Evolutionary conservation across 225 moss, liverwort and hornwort genomes (phyloP).

Genomic region (Marchantia polymorpha): DNA sequence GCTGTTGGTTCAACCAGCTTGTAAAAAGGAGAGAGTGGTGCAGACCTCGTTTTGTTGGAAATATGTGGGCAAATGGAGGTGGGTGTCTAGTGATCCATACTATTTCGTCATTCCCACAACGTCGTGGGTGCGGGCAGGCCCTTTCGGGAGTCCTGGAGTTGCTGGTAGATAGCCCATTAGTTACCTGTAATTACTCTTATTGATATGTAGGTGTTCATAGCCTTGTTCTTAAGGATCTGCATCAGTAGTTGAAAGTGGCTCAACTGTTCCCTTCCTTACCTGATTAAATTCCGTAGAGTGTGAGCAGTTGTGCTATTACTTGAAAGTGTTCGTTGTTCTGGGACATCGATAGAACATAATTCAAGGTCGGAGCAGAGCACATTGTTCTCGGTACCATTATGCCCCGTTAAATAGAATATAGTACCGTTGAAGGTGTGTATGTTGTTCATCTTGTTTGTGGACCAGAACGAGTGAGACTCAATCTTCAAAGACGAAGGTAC

Average conservation of each 20-base stretch:
- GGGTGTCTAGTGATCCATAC: constrained; percentile 14
- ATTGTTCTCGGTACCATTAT: not conserved
- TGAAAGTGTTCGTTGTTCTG: not conserved
- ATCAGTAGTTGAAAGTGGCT: constrained; percentile 18
- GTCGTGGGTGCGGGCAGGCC: constrained; percentile 6
- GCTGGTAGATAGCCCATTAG: constrained; percentile 22
- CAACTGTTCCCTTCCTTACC: constrained; percentile 1
- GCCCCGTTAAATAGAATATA: not conserved
- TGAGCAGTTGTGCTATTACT: constrained; percentile 1
- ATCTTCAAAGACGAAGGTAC: no score
- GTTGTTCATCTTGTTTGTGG: no score
- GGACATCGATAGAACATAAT: not conserved
- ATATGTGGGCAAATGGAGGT: constrained; percentile 15
- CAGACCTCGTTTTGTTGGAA: constrained; percentile 25
- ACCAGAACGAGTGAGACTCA: no score
- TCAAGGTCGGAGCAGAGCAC: not conserved
- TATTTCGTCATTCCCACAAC: not conserved
- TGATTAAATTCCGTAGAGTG: not conserved
- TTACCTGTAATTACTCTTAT: constrained; percentile 21
- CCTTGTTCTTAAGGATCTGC: constrained; percentile 17
- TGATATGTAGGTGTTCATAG: constrained; percentile 35
- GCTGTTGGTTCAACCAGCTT: constrained; percentile 17
- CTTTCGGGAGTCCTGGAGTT: constrained; percentile 16
- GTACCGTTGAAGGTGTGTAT: no score
- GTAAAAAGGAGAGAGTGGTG: constrained; percentile 28